phyloP scores from a whole-genome alignment of 2,329 filamentous ascomycete species.

The Verticillium dahliae region DNA sequence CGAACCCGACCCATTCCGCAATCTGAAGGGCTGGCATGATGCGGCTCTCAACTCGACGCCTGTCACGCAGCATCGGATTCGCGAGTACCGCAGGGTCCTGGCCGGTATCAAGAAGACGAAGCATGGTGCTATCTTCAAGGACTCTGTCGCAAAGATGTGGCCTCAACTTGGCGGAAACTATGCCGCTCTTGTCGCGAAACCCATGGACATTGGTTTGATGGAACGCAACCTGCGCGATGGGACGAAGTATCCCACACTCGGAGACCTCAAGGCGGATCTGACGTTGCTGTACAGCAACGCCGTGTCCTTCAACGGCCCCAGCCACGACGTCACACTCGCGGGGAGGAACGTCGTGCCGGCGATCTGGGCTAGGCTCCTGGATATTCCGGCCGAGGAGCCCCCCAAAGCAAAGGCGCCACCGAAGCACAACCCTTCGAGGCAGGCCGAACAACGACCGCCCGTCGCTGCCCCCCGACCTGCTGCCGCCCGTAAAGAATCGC shows the following conservation, averaged over 20 bases:
- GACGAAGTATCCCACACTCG: constrained; percentile 58
- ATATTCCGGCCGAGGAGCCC: constrained; percentile 45
- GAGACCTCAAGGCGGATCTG: constrained; percentile 68
- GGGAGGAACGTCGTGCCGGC: constrained; percentile 50
- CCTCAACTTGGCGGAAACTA: constrained; percentile 71
- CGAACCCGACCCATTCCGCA: constrained; percentile 13
- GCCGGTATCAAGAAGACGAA: constrained; percentile 82
- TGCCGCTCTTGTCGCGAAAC: constrained; percentile 60
- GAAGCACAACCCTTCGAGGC: constrained; percentile 38
- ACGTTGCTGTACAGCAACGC: constrained; percentile 75
- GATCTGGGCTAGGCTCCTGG: constrained; percentile 38
- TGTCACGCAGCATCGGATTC: constrained; percentile 39
- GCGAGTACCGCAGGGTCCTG: constrained; percentile 58
- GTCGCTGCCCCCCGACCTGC: constrained; percentile 26
- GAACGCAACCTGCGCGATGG: constrained; percentile 71
- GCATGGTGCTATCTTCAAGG: constrained; percentile 66
- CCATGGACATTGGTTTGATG: constrained; percentile 80
- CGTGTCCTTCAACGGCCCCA: constrained; percentile 71
- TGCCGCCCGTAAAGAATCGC: constrained; percentile 10
- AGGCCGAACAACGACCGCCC: constrained; percentile 35
- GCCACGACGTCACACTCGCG: constrained; percentile 63
- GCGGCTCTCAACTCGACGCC: constrained; percentile 29
- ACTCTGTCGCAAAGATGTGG: constrained; percentile 71
- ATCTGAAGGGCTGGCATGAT: constrained; percentile 26
- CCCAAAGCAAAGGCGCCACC: constrained; percentile 47